These are phyloP conservation scores for Diddensiella caesifluorescens DNA, from an alignment of 805 yeast species.

Conservation along the genomic window DNA sequence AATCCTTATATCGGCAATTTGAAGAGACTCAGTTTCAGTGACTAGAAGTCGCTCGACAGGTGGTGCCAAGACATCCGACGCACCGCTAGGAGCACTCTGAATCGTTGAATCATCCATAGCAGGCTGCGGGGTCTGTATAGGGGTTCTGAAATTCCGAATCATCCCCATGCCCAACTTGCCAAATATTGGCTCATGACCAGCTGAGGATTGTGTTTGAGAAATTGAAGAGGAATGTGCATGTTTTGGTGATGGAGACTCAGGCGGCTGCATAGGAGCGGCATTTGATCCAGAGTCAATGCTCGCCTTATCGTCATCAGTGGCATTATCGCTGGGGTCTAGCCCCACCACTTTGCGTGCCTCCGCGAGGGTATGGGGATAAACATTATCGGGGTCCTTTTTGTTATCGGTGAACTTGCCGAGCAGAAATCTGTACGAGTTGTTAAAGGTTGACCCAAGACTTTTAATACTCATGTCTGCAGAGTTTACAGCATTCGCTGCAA, in stretches of 20 bases:
- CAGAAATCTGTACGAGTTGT: constrained; percentile 30
- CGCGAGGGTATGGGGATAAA: constrained; percentile 23
- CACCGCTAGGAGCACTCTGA: constrained; percentile 4
- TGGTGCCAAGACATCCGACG: constrained; percentile 12
- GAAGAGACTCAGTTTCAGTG: constrained; percentile 30
- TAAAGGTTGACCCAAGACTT: constrained; percentile 32
- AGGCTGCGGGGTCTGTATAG: too few species aligned
- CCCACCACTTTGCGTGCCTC: constrained; percentile 25
- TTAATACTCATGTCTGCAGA: constrained; percentile 29
- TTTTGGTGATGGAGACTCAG: not conserved
- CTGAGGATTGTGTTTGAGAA: not conserved
- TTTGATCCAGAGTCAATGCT: constrained; percentile 1
- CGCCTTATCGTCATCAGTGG: constrained; percentile 1
- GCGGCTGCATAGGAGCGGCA: not conserved
- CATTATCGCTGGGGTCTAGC: constrained; percentile 12
- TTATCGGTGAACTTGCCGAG: constrained; percentile 24
- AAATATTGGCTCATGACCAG: constrained; percentile 6
- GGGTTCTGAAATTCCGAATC: constrained; percentile 17
- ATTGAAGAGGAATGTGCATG: not conserved
- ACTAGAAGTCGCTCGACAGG: constrained; percentile 23
- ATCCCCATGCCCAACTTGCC: constrained; percentile 18
- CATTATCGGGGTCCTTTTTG: constrained; percentile 11
- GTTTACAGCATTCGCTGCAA: constrained; percentile 26
- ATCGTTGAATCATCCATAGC: constrained; percentile 6
- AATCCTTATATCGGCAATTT: constrained; percentile 32